A percentile compares a stretch with the other conserved stretches of the same genome.
These are phyloP conservation scores for Blepharisma stoltei DNA, from an alignment of 73 alveolate genomes.

Conservation along the genomic window DNA sequence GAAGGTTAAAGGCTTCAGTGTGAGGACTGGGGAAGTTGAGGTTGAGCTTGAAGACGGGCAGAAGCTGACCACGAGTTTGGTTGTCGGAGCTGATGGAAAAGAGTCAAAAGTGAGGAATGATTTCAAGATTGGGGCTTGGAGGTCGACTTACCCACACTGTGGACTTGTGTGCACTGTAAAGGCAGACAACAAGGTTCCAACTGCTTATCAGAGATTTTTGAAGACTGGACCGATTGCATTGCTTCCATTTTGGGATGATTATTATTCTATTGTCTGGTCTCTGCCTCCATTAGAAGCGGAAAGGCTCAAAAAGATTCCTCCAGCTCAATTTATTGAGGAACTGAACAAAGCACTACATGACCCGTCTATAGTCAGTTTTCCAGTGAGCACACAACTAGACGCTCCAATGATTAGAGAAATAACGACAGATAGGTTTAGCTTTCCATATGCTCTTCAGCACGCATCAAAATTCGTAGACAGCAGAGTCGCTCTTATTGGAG, in stretches of 20 bases:
- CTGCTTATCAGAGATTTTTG: slow-evolving; percentile 61
- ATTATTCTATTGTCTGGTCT: slow-evolving; percentile 70
- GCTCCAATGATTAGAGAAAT: slow-evolving; percentile 58
- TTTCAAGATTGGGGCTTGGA: slow-evolving; percentile 51
- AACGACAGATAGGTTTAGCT: slow-evolving; percentile 55
- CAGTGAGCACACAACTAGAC: slow-evolving; percentile 15
- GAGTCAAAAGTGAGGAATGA: slow-evolving; percentile 58
- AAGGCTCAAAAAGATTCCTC: slow-evolving; percentile 44
- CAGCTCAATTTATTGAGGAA: slow-evolving; percentile 43
- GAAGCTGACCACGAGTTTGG: slow-evolving; percentile 40
- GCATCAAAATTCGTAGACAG: slow-evolving; percentile 38
- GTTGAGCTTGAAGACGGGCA: slow-evolving; percentile 50
- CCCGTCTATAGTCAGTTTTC: slow-evolving; percentile 32
- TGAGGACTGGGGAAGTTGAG: slow-evolving; percentile 30
- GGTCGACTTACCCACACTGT: slow-evolving; percentile 57
- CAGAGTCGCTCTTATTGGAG: slow-evolving; percentile 76
- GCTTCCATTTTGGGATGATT: slow-evolving; percentile 68
- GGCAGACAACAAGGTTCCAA: slow-evolving; percentile 40
- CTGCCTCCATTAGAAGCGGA: slow-evolving; percentile 48
- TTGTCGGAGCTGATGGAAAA: slow-evolving; percentile 82
- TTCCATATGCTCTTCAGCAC: slow-evolving; percentile 47
- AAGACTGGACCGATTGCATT: slow-evolving; percentile 75
- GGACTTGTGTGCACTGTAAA: slow-evolving; percentile 69
- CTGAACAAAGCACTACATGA: slow-evolving; percentile 51
- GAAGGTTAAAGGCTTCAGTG: slow-evolving; percentile 4